These are phyloP conservation scores for Trichoderma endophyticum DNA, from an alignment of 2,329 filamentous ascomycete genomes.

Conservation along the genomic window DNA sequence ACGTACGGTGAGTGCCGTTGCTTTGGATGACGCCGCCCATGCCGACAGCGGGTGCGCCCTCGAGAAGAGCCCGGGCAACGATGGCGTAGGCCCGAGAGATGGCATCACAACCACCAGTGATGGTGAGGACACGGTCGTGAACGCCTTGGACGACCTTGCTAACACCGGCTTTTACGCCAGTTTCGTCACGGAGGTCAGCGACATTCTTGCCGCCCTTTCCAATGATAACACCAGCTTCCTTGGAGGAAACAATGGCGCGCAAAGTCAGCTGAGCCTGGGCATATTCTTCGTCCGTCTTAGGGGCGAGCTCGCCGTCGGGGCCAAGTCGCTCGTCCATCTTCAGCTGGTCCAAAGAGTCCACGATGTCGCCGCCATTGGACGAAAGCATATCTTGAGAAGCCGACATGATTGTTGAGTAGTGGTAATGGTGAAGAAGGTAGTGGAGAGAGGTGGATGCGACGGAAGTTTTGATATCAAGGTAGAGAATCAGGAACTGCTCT, in stretches of 20 bases:
- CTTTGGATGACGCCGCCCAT: slow-evolving; percentile 88
- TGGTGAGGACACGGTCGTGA: slow-evolving; percentile 93
- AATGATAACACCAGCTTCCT: slow-evolving; percentile 98
- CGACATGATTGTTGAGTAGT: slow-evolving; percentile 51
- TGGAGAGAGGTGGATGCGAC: slow-evolving; percentile 5
- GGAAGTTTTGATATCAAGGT: slow-evolving; percentile 2
- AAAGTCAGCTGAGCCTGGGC: slow-evolving; percentile 88
- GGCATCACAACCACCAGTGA: slow-evolving; percentile 83
- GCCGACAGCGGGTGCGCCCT: slow-evolving; percentile 90
- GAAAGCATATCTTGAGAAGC: slow-evolving; percentile 55
- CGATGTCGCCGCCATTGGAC: slow-evolving; percentile 58
- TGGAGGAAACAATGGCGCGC: slow-evolving; percentile 96
- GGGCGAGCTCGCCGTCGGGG: slow-evolving; percentile 72
- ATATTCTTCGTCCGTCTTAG: slow-evolving; percentile 96
- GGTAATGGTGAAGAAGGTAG: background rate
- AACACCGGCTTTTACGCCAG: slow-evolving; percentile 94
- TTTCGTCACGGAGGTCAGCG: slow-evolving; percentile 93
- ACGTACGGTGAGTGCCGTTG: slow-evolving; percentile 87
- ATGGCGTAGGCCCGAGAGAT: slow-evolving; percentile 91
- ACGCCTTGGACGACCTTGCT: slow-evolving; percentile 98
- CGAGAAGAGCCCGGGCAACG: slow-evolving; percentile 85
- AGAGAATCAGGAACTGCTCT: background rate
- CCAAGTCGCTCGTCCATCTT: slow-evolving; percentile 65
- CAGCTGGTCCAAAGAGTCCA: slow-evolving; percentile 62
- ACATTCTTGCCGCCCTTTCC: slow-evolving; percentile 99